Percentiles rank a stretch among this genome's conserved stretches.
Conservation (phyloP, 495 filamentous ascomycete genomes). For the Aspergillus sclerotiicarbonarius region DNA sequence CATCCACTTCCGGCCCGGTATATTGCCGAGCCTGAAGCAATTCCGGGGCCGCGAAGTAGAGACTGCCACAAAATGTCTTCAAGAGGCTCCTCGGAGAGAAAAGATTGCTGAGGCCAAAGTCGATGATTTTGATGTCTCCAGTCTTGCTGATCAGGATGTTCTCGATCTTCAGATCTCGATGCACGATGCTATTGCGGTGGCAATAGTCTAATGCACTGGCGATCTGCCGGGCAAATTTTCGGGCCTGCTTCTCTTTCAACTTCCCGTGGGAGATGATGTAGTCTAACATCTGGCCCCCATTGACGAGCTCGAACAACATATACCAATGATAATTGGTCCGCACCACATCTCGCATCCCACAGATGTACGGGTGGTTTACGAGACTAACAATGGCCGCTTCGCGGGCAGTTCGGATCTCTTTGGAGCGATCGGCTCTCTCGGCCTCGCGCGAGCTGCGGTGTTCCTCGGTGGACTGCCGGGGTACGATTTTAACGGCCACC, state of each 20-base stretch:
- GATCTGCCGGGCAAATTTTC: conserved; percentile 97
- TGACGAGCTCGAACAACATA: conserved; percentile 99
- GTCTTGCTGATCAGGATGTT: conserved; percentile 99
- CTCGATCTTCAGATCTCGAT: conserved; percentile 97
- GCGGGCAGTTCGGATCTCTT: conserved; percentile 91
- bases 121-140: conserved; percentile 99
- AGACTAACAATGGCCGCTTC: conserved; percentile 97
- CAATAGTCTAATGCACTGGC: conserved; percentile 98
- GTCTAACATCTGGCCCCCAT: conserved; percentile 98
- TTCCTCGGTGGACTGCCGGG: conserved; percentile 83
- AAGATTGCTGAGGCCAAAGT: conserved; percentile 96
- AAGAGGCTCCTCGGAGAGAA: conserved; percentile 84
- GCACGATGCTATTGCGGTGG: conserved; percentile 97
- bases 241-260: conserved; percentile 96
- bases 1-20: conserved; percentile 93
- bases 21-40: conserved; percentile 92
- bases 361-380: conserved; percentile 93
- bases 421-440: conserved; percentile 88
- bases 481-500: conserved; percentile 98
- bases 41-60: conserved; percentile 98
- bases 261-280: conserved; percentile 99
- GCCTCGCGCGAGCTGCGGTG: conserved; percentile 76
- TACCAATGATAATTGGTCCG: conserved; percentile 99
- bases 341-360: conserved; percentile 91
- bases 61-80: conserved; percentile 96